Base-by-base conservation (phyloP, 169 alveolate genomes). In the Toxoplasma gondii region DNA sequence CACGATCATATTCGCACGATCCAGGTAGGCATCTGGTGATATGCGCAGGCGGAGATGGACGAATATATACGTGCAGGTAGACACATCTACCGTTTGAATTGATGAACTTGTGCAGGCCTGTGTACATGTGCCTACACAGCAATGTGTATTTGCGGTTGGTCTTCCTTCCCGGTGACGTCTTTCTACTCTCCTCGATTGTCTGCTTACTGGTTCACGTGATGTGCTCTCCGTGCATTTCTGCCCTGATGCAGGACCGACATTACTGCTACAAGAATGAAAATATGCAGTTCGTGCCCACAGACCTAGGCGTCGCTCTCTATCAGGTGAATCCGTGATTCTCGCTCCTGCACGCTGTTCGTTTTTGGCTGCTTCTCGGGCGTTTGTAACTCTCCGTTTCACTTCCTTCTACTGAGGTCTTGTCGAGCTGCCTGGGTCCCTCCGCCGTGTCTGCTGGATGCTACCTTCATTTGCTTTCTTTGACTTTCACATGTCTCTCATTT, bases 1-100 rank as follows among this genome's bases (percentile, higher is more conserved):
- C 99, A 99, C 94, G 99, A 99, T 90, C 99, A 99, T 95, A 99
- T 99, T 34, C 98, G 98, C 91, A 99, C 99, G 74, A 96, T 99
- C 44, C 99, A 99, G 96, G 99, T 97, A 36, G 95, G 99, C 92
- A 22, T 22, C 36, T 9, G 45, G 38, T 22, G 38, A 17, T 87
- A 24, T 87, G 69, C 82, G 16, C 36, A n/a, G 70, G 69, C n/a
- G 29, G n/a, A n/a, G n/a, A n/a, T n/a, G n/a, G n/a, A n/a, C n/a
- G n/a, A n/a, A 83, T 29, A 83, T 31, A 44, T 49, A 49, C 22
- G 19, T 34, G 19, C 22, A 83, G 4, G 22, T 44, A 83, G 4
- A 44, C 22, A 44, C 19, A 17, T 5, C 38, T 9, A 64, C 69
- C 38, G 31, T 16, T 81, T 9, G 34, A 34, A 29, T 2, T 17